phyloP scores from a whole-genome alignment of 345 rosid species.

The Clarkia xantiana region DNA sequence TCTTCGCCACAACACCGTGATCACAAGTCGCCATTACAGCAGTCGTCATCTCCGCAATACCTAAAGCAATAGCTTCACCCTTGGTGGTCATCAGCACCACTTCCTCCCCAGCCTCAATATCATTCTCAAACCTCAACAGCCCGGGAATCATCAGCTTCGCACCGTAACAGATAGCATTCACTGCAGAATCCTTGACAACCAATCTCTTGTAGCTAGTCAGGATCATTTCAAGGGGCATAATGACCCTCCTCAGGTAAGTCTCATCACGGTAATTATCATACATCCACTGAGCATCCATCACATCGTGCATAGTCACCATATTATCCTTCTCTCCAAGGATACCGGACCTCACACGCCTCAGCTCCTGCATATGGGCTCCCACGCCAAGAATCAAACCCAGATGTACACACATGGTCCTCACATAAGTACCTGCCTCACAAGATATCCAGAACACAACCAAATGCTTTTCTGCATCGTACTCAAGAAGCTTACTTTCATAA shows the following conservation, averaged over 20 bases:
- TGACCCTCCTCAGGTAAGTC: conserved; percentile 61
- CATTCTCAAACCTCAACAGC: conserved; percentile 75
- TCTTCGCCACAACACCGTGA: conserved; percentile 89
- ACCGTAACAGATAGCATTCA: conserved; percentile 86
- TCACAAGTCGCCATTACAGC: conserved; percentile 90
- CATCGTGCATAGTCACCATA: conserved; percentile 93
- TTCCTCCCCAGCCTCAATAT: conserved; percentile 70
- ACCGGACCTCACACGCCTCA: conserved; percentile 86
- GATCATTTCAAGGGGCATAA: conserved; percentile 79
- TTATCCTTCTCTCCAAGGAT: conserved; percentile 77
- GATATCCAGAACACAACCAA: conserved; percentile 88
- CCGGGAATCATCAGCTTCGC: conserved; percentile 89
- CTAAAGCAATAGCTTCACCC: conserved; percentile 84
- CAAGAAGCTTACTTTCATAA: conserved; percentile 70
- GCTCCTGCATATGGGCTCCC: conserved; percentile 87
- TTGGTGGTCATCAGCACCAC: conserved; percentile 87
- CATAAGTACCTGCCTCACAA: conserved; percentile 87
- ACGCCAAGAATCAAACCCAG: conserved; percentile 81
- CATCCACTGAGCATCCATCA: conserved; percentile 88
- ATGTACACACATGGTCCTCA: conserved; percentile 86
- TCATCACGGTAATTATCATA: conserved; percentile 53
- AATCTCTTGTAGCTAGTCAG: conserved; percentile 81
- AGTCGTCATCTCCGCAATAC: conserved; percentile 91
- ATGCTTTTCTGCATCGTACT: conserved; percentile 64
- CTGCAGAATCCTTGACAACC: conserved; percentile 89